Percentiles rank a stretch among this genome's conserved stretches.
Conservation (phyloP, 2,329 filamentous ascomycete genomes). For the Hymenoscyphus occultus region DNA sequence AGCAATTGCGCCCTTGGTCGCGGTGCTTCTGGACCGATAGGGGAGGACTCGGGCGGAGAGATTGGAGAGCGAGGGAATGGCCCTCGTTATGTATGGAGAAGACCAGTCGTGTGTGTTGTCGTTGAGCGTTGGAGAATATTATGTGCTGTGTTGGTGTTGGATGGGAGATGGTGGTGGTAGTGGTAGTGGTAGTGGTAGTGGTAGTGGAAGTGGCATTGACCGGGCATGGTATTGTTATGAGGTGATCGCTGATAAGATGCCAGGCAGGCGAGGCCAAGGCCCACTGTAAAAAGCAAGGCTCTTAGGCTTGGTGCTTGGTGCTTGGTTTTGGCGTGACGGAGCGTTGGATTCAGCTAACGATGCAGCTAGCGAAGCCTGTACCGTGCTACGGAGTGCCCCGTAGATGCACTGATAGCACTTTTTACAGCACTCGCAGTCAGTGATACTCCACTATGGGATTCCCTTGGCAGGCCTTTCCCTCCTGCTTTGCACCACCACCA, state of each 20-base stretch:
- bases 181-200: not conserved
- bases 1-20: slow-evolving; percentile 26
- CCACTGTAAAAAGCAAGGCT: not conserved
- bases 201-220: no score
- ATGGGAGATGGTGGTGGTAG: not conserved
- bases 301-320: not conserved
- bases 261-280: no score
- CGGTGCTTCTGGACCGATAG: slow-evolving; percentile 7
- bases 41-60: not conserved
- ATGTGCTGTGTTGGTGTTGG: not conserved
- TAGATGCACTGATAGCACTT: no score
- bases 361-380: not conserved
- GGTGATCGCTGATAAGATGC: not conserved
- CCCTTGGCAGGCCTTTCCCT: not conserved
- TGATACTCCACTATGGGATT: not conserved
- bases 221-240: not conserved
- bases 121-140: not conserved
- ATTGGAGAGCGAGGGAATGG: not conserved
- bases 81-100: not conserved
- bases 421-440: no score
- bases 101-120: not conserved
- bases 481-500: not conserved
- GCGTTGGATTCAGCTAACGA: not conserved
- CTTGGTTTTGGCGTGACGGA: not conserved
- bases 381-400: no score